Conservation (phyloP, 1,284 basidiomycete genomes). For the Pyrrhoderma lamaoense region DNA sequence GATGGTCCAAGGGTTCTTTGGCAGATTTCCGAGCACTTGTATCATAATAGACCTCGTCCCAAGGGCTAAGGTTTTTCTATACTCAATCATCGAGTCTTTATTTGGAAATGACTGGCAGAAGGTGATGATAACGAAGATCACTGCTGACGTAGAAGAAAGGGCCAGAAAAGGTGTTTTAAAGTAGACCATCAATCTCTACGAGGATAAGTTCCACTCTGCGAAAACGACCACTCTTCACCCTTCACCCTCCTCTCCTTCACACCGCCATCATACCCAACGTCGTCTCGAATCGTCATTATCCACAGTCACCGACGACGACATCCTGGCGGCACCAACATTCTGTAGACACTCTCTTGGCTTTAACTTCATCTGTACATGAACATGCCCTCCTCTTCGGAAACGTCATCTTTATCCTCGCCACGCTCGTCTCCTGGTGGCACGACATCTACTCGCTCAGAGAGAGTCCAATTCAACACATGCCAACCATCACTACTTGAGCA, state of each 20-base stretch:
- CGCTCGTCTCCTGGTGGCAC: slow-evolving; percentile 14
- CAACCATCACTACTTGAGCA: background rate
- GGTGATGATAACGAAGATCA: no score
- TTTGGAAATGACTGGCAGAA: no score
- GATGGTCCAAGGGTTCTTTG: no score
- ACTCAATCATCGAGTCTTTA: no score
- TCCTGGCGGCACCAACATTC: background rate
- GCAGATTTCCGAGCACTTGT: no score
- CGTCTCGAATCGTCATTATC: background rate
- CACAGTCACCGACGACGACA: background rate
- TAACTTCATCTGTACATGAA: slow-evolving; percentile 8
- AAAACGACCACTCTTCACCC: background rate
- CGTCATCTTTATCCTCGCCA: slow-evolving; percentile 5
- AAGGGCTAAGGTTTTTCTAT: no score
- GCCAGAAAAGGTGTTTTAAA: background rate
- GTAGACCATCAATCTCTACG: no score
- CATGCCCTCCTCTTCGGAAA: slow-evolving; percentile 10
- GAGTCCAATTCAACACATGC: background rate
- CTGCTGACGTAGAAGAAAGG: background rate
- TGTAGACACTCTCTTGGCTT: slow-evolving; percentile 16
- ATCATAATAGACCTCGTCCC: no score
- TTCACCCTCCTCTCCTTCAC: background rate
- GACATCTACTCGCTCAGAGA: slow-evolving; percentile 4
- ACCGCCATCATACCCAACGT: slow-evolving; percentile 7
- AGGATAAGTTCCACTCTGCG: background rate